Percentiles rank a stretch among this genome's conserved stretches.
Conservation (phyloP, 2,329 filamentous ascomycete species). For the Colletotrichum orbiculare region DNA sequence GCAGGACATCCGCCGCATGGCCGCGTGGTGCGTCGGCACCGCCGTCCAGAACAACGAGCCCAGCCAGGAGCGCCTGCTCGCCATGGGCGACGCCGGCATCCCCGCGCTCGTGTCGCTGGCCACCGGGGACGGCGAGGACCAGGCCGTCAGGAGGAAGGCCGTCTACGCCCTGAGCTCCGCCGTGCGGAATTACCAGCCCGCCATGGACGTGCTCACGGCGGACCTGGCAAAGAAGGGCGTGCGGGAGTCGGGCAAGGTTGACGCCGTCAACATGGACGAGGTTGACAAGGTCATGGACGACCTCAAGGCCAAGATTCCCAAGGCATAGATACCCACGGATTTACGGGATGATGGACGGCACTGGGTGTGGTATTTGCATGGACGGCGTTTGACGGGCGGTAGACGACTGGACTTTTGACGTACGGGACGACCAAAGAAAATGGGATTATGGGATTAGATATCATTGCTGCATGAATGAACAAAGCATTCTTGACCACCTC, state of each 20-base stretch:
- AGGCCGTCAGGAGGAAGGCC: slow-evolving; percentile 83
- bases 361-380: slow-evolving; percentile 43
- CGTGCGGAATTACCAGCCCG: slow-evolving; percentile 89
- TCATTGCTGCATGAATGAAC: slow-evolving; percentile 5
- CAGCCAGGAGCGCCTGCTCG: slow-evolving; percentile 77
- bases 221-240: slow-evolving; percentile 69
- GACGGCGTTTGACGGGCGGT: slow-evolving; percentile 49
- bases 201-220: slow-evolving; percentile 74
- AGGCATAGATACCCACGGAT: slow-evolving; percentile 33
- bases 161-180: slow-evolving; percentile 88
- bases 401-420: slow-evolving; percentile 12
- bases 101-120: slow-evolving; percentile 75
- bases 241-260: slow-evolving; percentile 66
- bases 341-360: slow-evolving; percentile 2
- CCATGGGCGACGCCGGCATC: slow-evolving; percentile 70
- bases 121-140: slow-evolving; percentile 67
- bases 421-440: slow-evolving; percentile 21
- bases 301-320: slow-evolving; percentile 59
- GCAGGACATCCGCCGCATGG: slow-evolving; percentile 80
- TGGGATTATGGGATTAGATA: slow-evolving; percentile 19
- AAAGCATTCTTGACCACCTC: background rate
- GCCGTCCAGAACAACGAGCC: slow-evolving; percentile 96
- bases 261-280: slow-evolving; percentile 88
- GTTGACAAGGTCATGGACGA: slow-evolving; percentile 80
- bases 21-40: slow-evolving; percentile 94